phyloP scores from a whole-genome alignment of 495 filamentous ascomycete species.

The Xylaria venustula region DNA sequence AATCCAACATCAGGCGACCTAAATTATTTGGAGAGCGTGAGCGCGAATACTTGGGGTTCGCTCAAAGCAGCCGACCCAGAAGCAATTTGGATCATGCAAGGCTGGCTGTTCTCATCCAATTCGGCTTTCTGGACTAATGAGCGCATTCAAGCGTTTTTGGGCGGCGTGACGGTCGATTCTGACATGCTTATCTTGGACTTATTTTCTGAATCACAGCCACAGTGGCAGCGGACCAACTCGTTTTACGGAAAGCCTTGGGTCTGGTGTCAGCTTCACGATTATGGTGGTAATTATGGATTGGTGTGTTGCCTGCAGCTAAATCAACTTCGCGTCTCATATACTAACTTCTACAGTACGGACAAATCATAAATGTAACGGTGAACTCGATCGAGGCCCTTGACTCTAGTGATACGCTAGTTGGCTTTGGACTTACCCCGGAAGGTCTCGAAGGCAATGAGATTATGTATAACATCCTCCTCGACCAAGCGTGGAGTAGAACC shows the following conservation, averaged over 20 bases:
- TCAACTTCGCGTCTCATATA: neutral
- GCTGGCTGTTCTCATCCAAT: constrained; percentile 51
- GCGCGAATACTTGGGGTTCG: constrained; percentile 42
- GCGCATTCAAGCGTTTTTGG: constrained; percentile 48
- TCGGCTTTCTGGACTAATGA: constrained; percentile 50
- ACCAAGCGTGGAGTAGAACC: constrained; percentile 47
- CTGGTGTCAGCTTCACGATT: constrained; percentile 51
- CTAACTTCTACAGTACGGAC: constrained; percentile 37
- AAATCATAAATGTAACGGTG: constrained; percentile 48
- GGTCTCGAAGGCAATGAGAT: constrained; percentile 58
- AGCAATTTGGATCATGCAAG: constrained; percentile 57
- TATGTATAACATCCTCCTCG: constrained; percentile 50
- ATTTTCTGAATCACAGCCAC: constrained; percentile 49
- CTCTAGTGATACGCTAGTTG: constrained; percentile 37
- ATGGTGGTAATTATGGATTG: constrained; percentile 51
- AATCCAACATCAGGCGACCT: constrained; percentile 47
- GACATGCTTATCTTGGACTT: constrained; percentile 56
- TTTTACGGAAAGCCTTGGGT: constrained; percentile 57
- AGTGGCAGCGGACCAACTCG: constrained; percentile 52
- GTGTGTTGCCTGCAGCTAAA: neutral
- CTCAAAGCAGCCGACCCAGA: constrained; percentile 49
- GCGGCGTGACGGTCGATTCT: constrained; percentile 40
- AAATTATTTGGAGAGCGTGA: constrained; percentile 47
- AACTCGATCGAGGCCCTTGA: constrained; percentile 47
- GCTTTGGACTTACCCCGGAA: constrained; percentile 49